A percentile compares a stretch with the other conserved stretches of the same genome.
Conservation (phyloP, 129 eudicot genomes). For the Glebionis coronaria region DNA sequence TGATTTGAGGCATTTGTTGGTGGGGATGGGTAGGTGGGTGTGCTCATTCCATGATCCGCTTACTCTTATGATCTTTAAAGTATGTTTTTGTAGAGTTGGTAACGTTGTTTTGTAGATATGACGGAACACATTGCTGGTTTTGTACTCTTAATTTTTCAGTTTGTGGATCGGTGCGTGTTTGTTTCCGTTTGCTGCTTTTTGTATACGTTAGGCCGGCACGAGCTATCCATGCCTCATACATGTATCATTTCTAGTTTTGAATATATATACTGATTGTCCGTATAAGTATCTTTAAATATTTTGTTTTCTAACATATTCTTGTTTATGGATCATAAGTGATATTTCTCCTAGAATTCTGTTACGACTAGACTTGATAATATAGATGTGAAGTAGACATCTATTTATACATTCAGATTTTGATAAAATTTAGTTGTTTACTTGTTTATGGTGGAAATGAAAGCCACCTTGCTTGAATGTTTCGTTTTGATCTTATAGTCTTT, state of each 20-base stretch:
- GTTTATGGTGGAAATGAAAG: too few relatives aligned
- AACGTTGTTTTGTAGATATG: slow-evolving; percentile 31
- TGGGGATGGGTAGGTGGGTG: slow-evolving; percentile 31
- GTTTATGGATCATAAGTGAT: neutral
- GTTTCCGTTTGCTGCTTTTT: neutral
- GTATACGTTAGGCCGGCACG: slow-evolving; percentile 12
- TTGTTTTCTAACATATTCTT: neutral
- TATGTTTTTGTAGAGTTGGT: slow-evolving; percentile 29
- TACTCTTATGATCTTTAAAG: slow-evolving; percentile 8
- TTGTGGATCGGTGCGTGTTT: slow-evolving; percentile 21
- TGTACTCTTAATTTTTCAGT: slow-evolving; percentile 20
- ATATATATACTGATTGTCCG: neutral
- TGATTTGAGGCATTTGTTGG: slow-evolving; percentile 46
- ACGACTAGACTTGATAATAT: too few relatives aligned
- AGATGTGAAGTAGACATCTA: too few relatives aligned
- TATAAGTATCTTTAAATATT: neutral
- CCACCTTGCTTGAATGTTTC: too few relatives aligned
- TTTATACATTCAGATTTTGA: too few relatives aligned
- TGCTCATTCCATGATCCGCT: slow-evolving; percentile 12
- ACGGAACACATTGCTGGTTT: neutral
- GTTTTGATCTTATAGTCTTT: too few relatives aligned
- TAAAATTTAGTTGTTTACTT: too few relatives aligned
- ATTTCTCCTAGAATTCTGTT: too few relatives aligned
- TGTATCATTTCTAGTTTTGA: slow-evolving; percentile 17
- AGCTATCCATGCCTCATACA: slow-evolving; percentile 9